Conservation (phyloP, 495 filamentous ascomycete species). For the Podospora pseudopauciseta region DNA sequence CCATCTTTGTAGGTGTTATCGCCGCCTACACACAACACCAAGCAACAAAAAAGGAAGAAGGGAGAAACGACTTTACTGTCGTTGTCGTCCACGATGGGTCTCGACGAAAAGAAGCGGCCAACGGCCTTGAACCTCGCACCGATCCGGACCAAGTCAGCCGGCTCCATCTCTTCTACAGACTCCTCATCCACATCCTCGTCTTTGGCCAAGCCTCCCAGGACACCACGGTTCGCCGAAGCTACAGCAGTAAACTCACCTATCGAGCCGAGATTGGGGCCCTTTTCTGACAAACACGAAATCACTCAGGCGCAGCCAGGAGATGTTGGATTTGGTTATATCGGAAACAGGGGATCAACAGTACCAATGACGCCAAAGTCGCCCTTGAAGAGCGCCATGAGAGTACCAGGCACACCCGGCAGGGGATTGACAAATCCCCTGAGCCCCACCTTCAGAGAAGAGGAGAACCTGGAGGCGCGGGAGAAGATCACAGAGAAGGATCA, state of each 20-base stretch:
- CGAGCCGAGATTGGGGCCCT: slow-evolving; percentile 60
- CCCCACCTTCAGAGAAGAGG: slow-evolving; percentile 84
- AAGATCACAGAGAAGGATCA: slow-evolving; percentile 74
- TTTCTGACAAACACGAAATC: slow-evolving; percentile 58
- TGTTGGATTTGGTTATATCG: slow-evolving; percentile 88
- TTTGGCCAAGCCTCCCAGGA: slow-evolving; percentile 67
- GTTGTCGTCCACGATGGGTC: slow-evolving; percentile 22
- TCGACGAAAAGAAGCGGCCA: slow-evolving; percentile 51
- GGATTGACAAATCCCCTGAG: slow-evolving; percentile 66
- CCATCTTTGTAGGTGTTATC: background rate
- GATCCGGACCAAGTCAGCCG: slow-evolving; percentile 45
- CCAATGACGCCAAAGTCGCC: slow-evolving; percentile 67
- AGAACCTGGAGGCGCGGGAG: slow-evolving; percentile 77
- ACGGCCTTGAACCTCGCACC: slow-evolving; percentile 46
- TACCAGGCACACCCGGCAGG: slow-evolving; percentile 72
- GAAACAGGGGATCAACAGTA: slow-evolving; percentile 48
- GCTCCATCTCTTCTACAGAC: slow-evolving; percentile 51
- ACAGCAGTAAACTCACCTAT: slow-evolving; percentile 84
- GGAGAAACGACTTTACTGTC: slow-evolving; percentile 22
- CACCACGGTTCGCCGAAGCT: slow-evolving; percentile 86
- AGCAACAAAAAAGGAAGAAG: slow-evolving; percentile 22
- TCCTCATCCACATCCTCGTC: slow-evolving; percentile 57
- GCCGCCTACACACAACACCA: slow-evolving; percentile 15
- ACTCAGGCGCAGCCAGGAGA: slow-evolving; percentile 70
- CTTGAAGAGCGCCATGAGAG: slow-evolving; percentile 80